Base-by-base conservation (phyloP, 768 basidiomycete species). In the Auriculariales sp. region DNA sequence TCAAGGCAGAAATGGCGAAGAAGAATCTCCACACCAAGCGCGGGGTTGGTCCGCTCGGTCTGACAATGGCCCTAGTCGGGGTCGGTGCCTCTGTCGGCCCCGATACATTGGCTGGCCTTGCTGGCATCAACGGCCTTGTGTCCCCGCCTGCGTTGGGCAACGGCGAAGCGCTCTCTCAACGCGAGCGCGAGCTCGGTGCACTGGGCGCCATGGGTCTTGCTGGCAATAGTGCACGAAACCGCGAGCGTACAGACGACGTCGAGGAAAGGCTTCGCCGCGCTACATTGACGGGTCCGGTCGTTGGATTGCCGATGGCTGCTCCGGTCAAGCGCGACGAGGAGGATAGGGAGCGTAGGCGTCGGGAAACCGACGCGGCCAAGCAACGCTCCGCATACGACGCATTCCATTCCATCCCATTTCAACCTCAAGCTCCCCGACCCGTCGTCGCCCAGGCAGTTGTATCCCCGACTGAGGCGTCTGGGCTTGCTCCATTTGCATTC, bases 1-100 rank as follows among this genome's bases (percentile, higher is more conserved):
- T 99, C 32, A 98, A 97, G 64, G 95, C 94, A 19, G 95, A 98
- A 67, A 97, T 99, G 93, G 95, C 95, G 17, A 98, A 98, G 78
- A 99, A 99, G 76, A 98, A 99, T 60, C 66, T 99, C 32, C 94
- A 99, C 60, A 94, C 92, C 17, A 95, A 94, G 69, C 72, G 89
- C 32, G 86, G 86, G 2, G 81, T 90, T 22, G 87, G 87, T n/a
- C 78, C 78, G 4, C 69, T 78, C 17, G 68, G 65, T 10, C 47
- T 52, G 42, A 47, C 57, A 9, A 22, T 53, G 31, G 47, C 49
- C 17, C 35, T 55, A 28, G 48, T 61, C 50, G 64, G 64, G 39
- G 52, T 52, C 46, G 52, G 58, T 50, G 49, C 61, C 45, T 56
- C 62, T 52, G 53, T 59, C 45, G 61, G 62, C 33, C 55, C 33